A percentile compares a stretch with the other conserved stretches of the same genome.
Conservation (phyloP, 2,329 filamentous ascomycete genomes). For the Fusarium robinianum region DNA sequence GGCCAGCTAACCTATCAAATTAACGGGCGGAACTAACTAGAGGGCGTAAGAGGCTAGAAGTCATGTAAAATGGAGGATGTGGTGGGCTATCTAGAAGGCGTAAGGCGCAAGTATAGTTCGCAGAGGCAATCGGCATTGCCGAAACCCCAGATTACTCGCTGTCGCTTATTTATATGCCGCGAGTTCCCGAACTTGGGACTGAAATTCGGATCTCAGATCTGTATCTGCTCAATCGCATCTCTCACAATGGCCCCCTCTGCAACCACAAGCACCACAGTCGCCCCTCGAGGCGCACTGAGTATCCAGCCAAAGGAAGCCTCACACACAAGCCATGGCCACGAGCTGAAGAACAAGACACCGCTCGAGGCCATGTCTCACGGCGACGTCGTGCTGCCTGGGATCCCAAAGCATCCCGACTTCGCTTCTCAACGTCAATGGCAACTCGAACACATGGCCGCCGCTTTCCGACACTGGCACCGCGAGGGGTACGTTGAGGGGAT, state of each 20-base stretch:
- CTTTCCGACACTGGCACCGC: constrained; percentile 69
- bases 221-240: too few species aligned
- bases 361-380: constrained; percentile 37
- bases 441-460: constrained; percentile 66
- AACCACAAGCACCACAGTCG: constrained; percentile 4
- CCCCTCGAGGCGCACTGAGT: constrained; percentile 9
- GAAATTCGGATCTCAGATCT: too few species aligned
- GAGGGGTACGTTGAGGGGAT: constrained; percentile 71
- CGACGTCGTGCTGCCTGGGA: constrained; percentile 30
- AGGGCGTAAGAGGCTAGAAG: too few species aligned
- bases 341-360: constrained; percentile 31
- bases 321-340: constrained; percentile 28
- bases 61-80: too few species aligned
- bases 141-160: too few species aligned
- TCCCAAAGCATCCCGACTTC: constrained; percentile 34
- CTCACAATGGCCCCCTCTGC: constrained; percentile 16
- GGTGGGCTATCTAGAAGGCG: too few species aligned
- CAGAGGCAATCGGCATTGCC: too few species aligned
- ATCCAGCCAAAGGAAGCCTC: constrained; percentile 20
- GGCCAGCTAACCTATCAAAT: too few species aligned
- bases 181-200: too few species aligned
- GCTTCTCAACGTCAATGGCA: constrained; percentile 36
- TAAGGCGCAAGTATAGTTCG: too few species aligned
- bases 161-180: too few species aligned
- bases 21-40: too few species aligned